phyloP scores from a whole-genome alignment of 306 rosid genomes.

The Ammopiptanthus mongolicus region DNA sequence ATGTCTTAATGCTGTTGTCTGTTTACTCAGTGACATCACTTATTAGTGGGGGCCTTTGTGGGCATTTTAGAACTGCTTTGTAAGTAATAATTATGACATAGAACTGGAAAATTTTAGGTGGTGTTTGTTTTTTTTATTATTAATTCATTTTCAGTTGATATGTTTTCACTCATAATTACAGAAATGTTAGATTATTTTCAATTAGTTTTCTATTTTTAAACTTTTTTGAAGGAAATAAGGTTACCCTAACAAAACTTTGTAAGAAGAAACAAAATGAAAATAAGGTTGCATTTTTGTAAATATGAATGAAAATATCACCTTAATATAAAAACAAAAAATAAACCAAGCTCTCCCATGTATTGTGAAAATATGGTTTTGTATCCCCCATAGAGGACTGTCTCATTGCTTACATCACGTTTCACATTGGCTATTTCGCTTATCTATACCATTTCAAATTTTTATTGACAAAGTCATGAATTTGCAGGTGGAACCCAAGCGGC shows the following conservation, averaged over 20 bases:
- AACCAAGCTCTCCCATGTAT: neutral
- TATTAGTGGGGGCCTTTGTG: neutral
- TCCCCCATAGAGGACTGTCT: neutral
- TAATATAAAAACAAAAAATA: too few species aligned
- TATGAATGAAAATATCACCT: too few species aligned
- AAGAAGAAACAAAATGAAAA: neutral
- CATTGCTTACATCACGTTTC: neutral
- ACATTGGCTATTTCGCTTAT: neutral
- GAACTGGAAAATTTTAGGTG: neutral
- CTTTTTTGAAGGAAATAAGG: neutral
- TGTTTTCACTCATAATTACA: neutral
- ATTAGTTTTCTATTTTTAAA: too few species aligned
- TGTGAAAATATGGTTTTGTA: neutral
- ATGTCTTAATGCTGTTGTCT: neutral
- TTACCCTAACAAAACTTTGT: neutral
- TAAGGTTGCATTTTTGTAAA: too few species aligned
- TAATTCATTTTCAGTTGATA: too few species aligned
- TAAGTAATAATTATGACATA: neutral
- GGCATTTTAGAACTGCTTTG: neutral
- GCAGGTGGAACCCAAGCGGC: conserved; percentile 74
- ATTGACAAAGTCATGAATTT: conserved; percentile 1
- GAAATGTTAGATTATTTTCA: neutral
- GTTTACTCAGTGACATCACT: neutral
- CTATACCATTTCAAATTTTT: neutral
- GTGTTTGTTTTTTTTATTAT: too few species aligned